Conservation (phyloP, 768 basidiomycete genomes). For the Amanita brunnescens region DNA sequence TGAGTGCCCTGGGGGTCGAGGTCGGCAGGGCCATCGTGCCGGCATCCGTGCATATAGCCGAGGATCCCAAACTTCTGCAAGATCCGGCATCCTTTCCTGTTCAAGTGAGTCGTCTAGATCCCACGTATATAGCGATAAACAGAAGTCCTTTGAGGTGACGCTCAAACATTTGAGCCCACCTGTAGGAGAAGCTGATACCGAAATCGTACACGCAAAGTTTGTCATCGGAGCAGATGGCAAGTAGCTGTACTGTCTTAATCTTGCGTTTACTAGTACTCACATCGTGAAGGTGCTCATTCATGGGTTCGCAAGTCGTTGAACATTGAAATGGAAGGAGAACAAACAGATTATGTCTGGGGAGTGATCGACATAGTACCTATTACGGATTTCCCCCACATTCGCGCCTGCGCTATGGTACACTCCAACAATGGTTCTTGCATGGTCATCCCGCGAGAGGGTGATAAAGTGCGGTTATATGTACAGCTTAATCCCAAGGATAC, state of each 20-base stretch:
- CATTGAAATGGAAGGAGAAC: constrained; percentile 72
- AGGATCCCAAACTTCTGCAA: constrained; percentile 30
- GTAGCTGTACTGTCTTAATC: constrained; percentile 4
- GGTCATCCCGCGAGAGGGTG: constrained; percentile 65
- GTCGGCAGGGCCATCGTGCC: constrained; percentile 47
- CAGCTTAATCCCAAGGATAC: constrained; percentile 48
- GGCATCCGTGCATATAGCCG: constrained; percentile 35
- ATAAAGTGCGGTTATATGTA: constrained; percentile 62
- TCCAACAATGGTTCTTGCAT: constrained; percentile 61
- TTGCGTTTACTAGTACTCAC: background rate
- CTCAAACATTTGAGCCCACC: constrained; percentile 31
- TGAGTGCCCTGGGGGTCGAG: constrained; percentile 35
- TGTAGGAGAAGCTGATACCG: constrained; percentile 23
- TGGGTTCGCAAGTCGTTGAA: constrained; percentile 67
- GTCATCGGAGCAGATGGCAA: constrained; percentile 70
- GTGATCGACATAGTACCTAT: constrained; percentile 64
- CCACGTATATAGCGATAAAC: background rate
- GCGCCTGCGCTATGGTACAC: constrained; percentile 57
- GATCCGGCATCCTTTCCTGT: constrained; percentile 32
- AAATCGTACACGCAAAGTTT: constrained; percentile 62
- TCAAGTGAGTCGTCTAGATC: constrained; percentile 19
- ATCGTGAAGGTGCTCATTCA: constrained; percentile 58
- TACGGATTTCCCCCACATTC: constrained; percentile 75
- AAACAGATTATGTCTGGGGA: constrained; percentile 75
- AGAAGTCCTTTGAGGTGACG: constrained; percentile 25